phyloP scores from a whole-genome alignment of 2,329 filamentous ascomycete genomes.

The Ascochyta rabiei region DNA sequence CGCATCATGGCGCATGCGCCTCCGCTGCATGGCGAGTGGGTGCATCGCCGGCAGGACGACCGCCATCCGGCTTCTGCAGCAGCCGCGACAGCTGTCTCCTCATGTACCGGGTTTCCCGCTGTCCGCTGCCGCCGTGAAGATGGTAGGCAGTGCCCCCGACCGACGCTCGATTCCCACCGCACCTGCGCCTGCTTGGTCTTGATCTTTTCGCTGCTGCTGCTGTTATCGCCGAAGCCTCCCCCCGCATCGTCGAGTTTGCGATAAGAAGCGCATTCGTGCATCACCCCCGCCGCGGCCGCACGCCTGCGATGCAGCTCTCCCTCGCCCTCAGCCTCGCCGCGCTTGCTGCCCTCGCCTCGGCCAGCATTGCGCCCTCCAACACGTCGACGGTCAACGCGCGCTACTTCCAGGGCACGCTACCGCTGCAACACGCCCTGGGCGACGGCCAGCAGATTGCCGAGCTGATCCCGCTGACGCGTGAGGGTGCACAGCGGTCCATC shows the following conservation, averaged over 20 bases:
- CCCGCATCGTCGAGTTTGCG: conserved; percentile 5
- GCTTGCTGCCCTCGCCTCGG: conserved; percentile 25
- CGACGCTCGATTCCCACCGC: neutral
- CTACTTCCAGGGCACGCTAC: conserved; percentile 19
- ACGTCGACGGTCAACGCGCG: conserved; percentile 20
- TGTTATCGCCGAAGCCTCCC: neutral
- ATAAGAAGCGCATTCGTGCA: conserved; percentile 2
- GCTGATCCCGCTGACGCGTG: conserved; percentile 35
- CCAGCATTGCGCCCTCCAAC: conserved; percentile 37
- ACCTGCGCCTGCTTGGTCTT: conserved; percentile 1
- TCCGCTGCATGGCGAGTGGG: neutral
- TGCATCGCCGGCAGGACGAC: neutral
- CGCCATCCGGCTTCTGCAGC: conserved; percentile 9
- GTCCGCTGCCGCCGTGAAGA: neutral
- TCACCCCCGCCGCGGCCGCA: conserved; percentile 5
- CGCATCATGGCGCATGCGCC: conserved; percentile 8
- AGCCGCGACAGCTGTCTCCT: conserved; percentile 17
- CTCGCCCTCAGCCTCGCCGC: conserved; percentile 34
- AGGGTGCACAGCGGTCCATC: conserved; percentile 28
- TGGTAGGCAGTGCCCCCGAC: neutral
- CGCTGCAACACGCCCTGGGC: conserved; percentile 25
- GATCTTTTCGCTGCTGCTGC: neutral
- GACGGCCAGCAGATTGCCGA: conserved; percentile 26
- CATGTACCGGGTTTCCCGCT: conserved; percentile 13
- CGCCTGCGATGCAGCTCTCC: conserved; percentile 25